These are phyloP conservation scores for Sanghuangporus weigelae DNA, from an alignment of 1,284 basidiomycete genomes.

Conservation along the genomic window DNA sequence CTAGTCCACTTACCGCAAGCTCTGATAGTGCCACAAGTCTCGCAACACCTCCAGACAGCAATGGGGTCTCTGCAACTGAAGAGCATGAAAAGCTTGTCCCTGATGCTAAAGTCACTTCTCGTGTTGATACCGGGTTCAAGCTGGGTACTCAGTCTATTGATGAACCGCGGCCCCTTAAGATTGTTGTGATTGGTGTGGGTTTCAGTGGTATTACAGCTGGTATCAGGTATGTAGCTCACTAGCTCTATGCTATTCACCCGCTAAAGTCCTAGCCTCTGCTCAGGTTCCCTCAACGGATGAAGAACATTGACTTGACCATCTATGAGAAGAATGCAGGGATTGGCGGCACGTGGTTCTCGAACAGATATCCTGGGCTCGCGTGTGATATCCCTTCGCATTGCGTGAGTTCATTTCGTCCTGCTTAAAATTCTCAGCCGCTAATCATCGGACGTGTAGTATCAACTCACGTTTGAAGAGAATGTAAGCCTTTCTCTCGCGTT, in stretches of 20 bases:
- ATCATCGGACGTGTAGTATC: slow-evolving; percentile 39
- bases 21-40: not conserved
- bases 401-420: slow-evolving; percentile 27
- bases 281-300: slow-evolving; percentile 50
- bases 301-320: slow-evolving; percentile 50
- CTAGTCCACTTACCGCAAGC: not conserved
- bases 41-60: not conserved
- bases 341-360: slow-evolving; percentile 53
- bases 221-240: slow-evolving; percentile 35
- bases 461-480: slow-evolving; percentile 52
- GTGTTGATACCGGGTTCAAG: not conserved
- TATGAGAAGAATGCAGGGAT: slow-evolving; percentile 56
- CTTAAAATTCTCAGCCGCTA: not conserved
- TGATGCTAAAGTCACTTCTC: not conserved
- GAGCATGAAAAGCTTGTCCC: not conserved
- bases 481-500: slow-evolving; percentile 24
- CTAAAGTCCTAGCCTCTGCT: not conserved
- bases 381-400: slow-evolving; percentile 54
- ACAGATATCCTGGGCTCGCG: slow-evolving; percentile 40
- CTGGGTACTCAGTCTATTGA: slow-evolving; percentile 36
- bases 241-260: not conserved
- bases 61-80: too few species aligned
- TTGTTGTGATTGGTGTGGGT: slow-evolving; percentile 49
- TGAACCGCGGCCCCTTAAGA: slow-evolving; percentile 43
- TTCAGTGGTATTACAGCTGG: slow-evolving; percentile 52